These are phyloP conservation scores for Candida vaughaniae DNA, from an alignment of 805 yeast species.

Conservation along the genomic window DNA sequence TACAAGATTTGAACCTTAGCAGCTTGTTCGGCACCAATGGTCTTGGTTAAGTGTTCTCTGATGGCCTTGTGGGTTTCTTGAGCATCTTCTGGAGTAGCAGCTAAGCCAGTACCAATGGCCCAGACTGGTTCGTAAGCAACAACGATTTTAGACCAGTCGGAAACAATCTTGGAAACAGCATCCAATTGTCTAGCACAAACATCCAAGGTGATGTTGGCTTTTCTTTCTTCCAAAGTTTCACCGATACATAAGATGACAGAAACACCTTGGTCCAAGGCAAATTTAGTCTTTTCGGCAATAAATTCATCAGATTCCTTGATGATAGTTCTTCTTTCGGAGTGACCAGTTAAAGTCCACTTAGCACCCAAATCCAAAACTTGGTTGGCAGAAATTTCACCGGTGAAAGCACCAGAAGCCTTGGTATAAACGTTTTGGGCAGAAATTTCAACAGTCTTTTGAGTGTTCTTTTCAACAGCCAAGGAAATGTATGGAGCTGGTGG, in stretches of 20 bases:
- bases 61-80: conserved; percentile 90
- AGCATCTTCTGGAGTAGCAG: conserved; percentile 98
- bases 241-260: conserved; percentile 96
- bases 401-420: conserved; percentile 93
- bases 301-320: conserved; percentile 87
- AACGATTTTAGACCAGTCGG: conserved; percentile 90
- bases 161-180: conserved; percentile 78
- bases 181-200: conserved; percentile 87
- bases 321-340: conserved; percentile 97
- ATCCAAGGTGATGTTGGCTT: conserved; percentile 79
- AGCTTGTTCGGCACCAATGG: conserved; percentile 79
- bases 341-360: conserved; percentile 94
- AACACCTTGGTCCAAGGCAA: conserved; percentile 86
- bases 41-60: conserved; percentile 75
- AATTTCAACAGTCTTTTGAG: conserved; percentile 70
- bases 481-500: conserved; percentile 94
- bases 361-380: conserved; percentile 90
- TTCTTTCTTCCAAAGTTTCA: conserved; percentile 94
- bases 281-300: conserved; percentile 91
- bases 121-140: conserved; percentile 99
- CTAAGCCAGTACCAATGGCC: conserved; percentile 99
- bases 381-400: conserved; percentile 92
- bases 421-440: conserved; percentile 90
- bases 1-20: conserved; percentile 83
- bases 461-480: conserved; percentile 66